These are phyloP conservation scores for Favolaschia claudopus DNA, from an alignment of 768 basidiomycete genomes.

Conservation along the genomic window DNA sequence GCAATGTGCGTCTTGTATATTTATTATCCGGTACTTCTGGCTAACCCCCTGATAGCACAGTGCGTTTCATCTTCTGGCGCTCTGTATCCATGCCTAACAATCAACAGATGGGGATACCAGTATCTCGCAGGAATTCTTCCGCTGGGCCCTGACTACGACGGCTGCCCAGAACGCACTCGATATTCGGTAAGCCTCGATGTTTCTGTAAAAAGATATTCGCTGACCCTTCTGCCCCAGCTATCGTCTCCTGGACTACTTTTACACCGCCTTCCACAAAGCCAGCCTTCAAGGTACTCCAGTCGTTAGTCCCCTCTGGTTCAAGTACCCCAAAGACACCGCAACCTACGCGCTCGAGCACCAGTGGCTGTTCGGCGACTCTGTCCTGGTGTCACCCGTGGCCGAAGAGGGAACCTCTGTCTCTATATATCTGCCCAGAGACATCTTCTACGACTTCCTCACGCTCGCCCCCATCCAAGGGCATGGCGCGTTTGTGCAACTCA, in stretches of 20 bases:
- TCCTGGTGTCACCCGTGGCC: conserved; percentile 76
- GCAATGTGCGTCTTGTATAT: conserved; percentile 58
- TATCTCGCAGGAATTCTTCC: conserved; percentile 73
- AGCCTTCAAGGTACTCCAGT: conserved; percentile 67
- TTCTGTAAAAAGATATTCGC: neutral
- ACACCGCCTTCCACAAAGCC: conserved; percentile 72
- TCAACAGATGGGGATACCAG: conserved; percentile 52
- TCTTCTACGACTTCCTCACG: conserved; percentile 70
- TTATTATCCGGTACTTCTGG: neutral
- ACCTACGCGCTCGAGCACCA: conserved; percentile 71
- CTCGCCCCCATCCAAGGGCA: conserved; percentile 55
- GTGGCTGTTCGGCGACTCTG: conserved; percentile 71
- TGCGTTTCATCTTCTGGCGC: no score
- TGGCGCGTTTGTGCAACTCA: conserved; percentile 52
- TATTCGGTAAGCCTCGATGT: conserved; percentile 54
- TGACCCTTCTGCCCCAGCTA: conserved; percentile 47
- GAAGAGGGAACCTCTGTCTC: conserved; percentile 65
- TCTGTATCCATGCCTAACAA: no score
- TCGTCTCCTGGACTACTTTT: conserved; percentile 74
- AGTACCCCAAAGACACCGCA: conserved; percentile 66
- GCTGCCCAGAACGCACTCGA: conserved; percentile 68
- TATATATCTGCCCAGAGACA: conserved; percentile 69
- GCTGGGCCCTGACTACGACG: conserved; percentile 62
- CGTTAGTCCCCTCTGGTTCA: conserved; percentile 70
- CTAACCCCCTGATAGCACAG: conserved; percentile 20